A percentile compares a stretch with the other conserved stretches of the same genome.
phyloP scores from a whole-genome alignment of 352 stramenopile genomes.

The Globisporangium splendens region DNA sequence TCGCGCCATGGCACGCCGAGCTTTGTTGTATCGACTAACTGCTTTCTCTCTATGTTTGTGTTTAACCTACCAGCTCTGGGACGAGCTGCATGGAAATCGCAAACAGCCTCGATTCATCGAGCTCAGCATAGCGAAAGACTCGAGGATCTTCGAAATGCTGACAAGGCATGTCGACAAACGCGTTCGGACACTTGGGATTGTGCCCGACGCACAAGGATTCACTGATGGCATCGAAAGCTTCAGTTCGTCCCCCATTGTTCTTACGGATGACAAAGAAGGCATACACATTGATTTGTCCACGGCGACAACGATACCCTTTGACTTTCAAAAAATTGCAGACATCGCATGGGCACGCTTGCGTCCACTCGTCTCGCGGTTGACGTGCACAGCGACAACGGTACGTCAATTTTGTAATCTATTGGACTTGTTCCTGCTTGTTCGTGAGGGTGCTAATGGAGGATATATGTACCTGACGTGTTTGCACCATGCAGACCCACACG shows the following conservation, averaged over 20 bases:
- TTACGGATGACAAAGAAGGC: not conserved
- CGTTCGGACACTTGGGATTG: not conserved
- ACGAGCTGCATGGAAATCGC: not conserved
- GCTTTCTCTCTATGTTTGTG: not conserved
- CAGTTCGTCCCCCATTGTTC: not conserved
- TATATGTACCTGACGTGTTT: too few species aligned
- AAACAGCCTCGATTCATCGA: slow-evolving; percentile 1
- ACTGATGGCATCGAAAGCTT: not conserved
- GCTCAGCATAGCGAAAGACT: not conserved
- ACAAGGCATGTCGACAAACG: not conserved
- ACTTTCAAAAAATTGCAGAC: not conserved
- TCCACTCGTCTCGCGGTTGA: too few species aligned
- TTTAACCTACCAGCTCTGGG: slow-evolving; percentile 5
- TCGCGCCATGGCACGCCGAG: not conserved
- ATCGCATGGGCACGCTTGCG: slow-evolving; percentile 3
- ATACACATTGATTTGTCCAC: slow-evolving; percentile 6
- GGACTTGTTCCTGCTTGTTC: too few species aligned
- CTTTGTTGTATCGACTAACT: too few species aligned
- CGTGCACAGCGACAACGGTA: too few species aligned
- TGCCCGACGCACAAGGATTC: not conserved
- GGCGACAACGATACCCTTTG: not conserved
- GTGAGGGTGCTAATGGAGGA: too few species aligned
- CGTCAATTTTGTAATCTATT: too few species aligned
- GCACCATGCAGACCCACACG: not conserved
- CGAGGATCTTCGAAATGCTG: slow-evolving; percentile 1